Conservation (phyloP, 768 basidiomycete genomes). For the Porphyrellus cyaneotinctus region DNA sequence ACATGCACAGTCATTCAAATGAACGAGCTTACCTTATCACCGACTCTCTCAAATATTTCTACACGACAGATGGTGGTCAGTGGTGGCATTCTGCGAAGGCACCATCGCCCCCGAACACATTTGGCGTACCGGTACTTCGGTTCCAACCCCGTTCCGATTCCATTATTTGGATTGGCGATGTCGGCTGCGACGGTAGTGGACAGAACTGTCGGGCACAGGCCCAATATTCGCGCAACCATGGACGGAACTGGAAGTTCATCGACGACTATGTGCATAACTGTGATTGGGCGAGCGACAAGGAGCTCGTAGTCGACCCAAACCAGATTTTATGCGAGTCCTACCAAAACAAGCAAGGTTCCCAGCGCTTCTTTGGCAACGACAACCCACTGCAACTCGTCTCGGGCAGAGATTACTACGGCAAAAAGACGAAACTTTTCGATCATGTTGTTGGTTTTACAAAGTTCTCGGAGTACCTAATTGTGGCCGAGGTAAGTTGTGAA, state of each 20-base stretch:
- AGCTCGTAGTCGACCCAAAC: slow-evolving; percentile 74
- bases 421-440: slow-evolving; percentile 75
- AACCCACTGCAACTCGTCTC: slow-evolving; percentile 78
- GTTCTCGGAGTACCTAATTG: slow-evolving; percentile 94
- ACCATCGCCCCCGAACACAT: slow-evolving; percentile 73
- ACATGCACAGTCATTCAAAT: slow-evolving; percentile 73
- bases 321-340: slow-evolving; percentile 94
- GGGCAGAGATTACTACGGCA: slow-evolving; percentile 68
- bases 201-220: slow-evolving; percentile 71
- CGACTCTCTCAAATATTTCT: slow-evolving; percentile 53
- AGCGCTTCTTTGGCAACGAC: slow-evolving; percentile 48
- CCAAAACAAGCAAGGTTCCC: slow-evolving; percentile 74
- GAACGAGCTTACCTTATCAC: slow-evolving; percentile 94
- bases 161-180: slow-evolving; percentile 86
- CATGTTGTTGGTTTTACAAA: slow-evolving; percentile 92
- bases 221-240: slow-evolving; percentile 72
- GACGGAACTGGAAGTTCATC: slow-evolving; percentile 67
- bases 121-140: slow-evolving; percentile 69
- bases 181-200: slow-evolving; percentile 50
- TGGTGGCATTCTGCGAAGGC: slow-evolving; percentile 58
- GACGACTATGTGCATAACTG: slow-evolving; percentile 90
- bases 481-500: slow-evolving; percentile 70
- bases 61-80: slow-evolving; percentile 80
- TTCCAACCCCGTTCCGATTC: slow-evolving; percentile 87
- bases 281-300: slow-evolving; percentile 82